Evolutionary conservation across 805 yeast genomes (phyloP).

Genomic region (Monosporozyma servazzii): DNA sequence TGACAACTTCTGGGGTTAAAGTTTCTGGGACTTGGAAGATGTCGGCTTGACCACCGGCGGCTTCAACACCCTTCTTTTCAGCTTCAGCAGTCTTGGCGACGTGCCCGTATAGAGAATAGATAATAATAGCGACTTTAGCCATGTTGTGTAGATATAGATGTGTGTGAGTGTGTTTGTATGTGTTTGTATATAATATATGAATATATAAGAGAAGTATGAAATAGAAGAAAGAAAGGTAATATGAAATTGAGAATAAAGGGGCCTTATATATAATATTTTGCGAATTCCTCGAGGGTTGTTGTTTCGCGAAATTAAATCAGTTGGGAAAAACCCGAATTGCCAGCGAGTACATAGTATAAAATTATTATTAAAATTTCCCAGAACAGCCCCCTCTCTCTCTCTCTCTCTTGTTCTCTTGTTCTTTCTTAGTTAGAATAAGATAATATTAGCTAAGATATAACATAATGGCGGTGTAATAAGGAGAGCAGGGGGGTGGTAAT

Average conservation of each 20-base stretch:
- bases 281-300: neutral
- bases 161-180: neutral
- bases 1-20: constrained; percentile 50
- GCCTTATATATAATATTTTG: neutral
- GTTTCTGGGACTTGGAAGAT: constrained; percentile 80
- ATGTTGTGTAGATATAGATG: constrained; percentile 3
- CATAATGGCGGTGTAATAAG: neutral
- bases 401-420: too few relatives aligned
- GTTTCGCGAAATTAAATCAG: neutral
- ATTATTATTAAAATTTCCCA: too few relatives aligned
- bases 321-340: neutral
- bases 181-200: neutral
- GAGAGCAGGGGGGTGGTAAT: neutral
- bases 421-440: too few relatives aligned
- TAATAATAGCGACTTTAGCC: constrained; percentile 57
- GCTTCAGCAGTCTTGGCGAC: constrained; percentile 59
- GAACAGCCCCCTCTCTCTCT: too few relatives aligned
- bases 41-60: constrained; percentile 61
- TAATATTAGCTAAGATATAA: neutral
- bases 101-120: constrained; percentile 79
- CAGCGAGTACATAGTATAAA: too few relatives aligned
- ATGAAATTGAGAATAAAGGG: neutral
- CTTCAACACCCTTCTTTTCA: constrained; percentile 57
- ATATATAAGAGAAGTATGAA: neutral
- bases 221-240: neutral